Conservation (phyloP, 75 land plant genomes). For the Pinus albicaulis region DNA sequence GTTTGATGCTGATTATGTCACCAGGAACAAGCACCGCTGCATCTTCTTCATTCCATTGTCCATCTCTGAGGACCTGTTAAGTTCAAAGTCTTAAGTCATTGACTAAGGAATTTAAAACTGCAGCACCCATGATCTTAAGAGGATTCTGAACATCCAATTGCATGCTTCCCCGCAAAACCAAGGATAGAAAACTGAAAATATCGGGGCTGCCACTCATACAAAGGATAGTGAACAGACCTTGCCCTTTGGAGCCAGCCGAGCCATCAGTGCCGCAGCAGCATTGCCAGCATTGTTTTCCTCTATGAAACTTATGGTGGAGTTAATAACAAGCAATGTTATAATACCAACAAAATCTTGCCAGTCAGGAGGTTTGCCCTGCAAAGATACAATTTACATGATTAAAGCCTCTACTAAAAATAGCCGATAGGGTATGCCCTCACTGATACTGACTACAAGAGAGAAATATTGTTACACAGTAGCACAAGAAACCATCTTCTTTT, state of each 20-base stretch:
- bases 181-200: background rate
- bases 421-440: background rate
- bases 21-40: conserved; percentile 89
- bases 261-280: conserved; percentile 98
- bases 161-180: background rate
- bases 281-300: conserved; percentile 99
- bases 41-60: conserved; percentile 81
- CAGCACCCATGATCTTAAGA: background rate
- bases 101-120: background rate
- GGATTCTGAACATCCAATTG: background rate
- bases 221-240: conserved; percentile 45
- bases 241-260: conserved; percentile 89
- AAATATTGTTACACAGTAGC: background rate
- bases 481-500: background rate
- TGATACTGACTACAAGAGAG: background rate
- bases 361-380: conserved; percentile 92
- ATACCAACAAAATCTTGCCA: conserved; percentile 99
- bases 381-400: background rate
- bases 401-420: background rate
- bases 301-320: conserved; percentile 96
- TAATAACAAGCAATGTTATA: conserved; percentile 73
- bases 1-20: conserved; percentile 86
- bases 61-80: conserved; percentile 75
- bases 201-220: background rate
- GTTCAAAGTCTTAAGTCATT: background rate